Evolutionary conservation across 2,329 filamentous ascomycete genomes (phyloP), one percentile per base, ranked within the genome.

Genomic region (Nannizziopsis barbatae): DNA sequence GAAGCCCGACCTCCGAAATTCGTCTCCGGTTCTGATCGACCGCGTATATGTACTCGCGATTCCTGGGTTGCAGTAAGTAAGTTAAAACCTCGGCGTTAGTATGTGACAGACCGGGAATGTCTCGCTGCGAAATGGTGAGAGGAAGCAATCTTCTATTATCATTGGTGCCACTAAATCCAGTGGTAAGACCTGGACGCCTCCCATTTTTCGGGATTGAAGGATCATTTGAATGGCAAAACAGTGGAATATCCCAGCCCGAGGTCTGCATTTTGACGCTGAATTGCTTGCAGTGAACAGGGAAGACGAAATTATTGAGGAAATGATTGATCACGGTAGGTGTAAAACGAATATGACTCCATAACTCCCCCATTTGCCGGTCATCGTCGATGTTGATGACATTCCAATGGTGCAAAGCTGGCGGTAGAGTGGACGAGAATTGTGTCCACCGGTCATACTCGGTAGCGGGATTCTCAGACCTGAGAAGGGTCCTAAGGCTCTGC

Each of bases 101-200:
- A 41, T 82, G 76, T 0, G 63, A 56, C 0, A 84, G 67, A 0
- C 67, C 61, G 0, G 69, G 63, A 0, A 86, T 67, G 50, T 86
- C 80, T 0, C 75, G 62, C 45, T 86, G 81, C 15, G 66, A 60
- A 15, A 86, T 77, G 0, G 71, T 78, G n/a, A 79, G 60, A 0
- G 83, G 83, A 0, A 86, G 62, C 31, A 83, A 67, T 0, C 63
- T 65, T 33, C 73, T 69, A 15, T 75, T 79, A 57, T 86, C 83
- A 39, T 84, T 86, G 0, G 83, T 86, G 0, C 83, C 83, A 6
- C 78, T 83, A 58, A 88, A 87, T 0, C 83, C 83, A 0, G 81
- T 84, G 0, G 80, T 83, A 1, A 72, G 39, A 18, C 35, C 44
- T 7, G 33, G 30, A 11, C 32, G 27, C n/a, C 18, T 36, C 2